Evolutionary conservation across 2,329 filamentous ascomycete species (phyloP).

Genomic region (Zarea fungicola): DNA sequence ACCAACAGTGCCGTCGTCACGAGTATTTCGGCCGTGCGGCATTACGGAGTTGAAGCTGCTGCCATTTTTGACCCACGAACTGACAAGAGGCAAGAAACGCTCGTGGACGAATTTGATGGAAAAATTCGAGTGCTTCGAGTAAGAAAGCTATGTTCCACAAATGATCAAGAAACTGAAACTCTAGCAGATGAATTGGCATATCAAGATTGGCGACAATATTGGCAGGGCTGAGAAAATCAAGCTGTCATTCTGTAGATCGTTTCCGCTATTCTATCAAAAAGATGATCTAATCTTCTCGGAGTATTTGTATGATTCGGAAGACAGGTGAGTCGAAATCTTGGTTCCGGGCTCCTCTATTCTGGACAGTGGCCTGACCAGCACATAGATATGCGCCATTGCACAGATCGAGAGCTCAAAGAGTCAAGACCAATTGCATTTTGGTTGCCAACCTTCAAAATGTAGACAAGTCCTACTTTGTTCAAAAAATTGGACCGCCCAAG

Average conservation of each 20-base stretch:
- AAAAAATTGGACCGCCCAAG: neutral
- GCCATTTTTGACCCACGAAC: neutral
- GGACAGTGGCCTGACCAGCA: too few relatives aligned
- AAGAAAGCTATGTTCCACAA: too few relatives aligned
- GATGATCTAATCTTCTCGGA: neutral
- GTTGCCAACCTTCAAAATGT: neutral
- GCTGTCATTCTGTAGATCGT: neutral
- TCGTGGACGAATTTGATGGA: too few relatives aligned
- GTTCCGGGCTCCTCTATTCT: too few relatives aligned
- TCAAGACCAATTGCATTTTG: neutral
- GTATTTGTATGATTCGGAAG: neutral
- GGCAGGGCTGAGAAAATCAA: conserved; percentile 13
- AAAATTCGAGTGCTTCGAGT: too few relatives aligned
- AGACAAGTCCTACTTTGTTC: neutral
- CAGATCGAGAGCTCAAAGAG: neutral
- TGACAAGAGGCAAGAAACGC: conserved; percentile 13
- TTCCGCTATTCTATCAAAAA: neutral
- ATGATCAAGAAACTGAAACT: too few relatives aligned
- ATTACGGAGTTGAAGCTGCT: too few relatives aligned
- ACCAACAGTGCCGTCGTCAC: too few relatives aligned
- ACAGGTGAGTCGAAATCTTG: neutral
- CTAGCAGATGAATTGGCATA: conserved; percentile 17
- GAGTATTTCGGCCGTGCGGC: too few relatives aligned
- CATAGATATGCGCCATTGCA: neutral
- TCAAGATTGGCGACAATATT: conserved; percentile 16